A percentile compares a stretch with the other conserved stretches of the same genome.
Evolutionary conservation across 73 alveolate species (phyloP).

Genomic region (Paramecium tetraurelia): DNA sequence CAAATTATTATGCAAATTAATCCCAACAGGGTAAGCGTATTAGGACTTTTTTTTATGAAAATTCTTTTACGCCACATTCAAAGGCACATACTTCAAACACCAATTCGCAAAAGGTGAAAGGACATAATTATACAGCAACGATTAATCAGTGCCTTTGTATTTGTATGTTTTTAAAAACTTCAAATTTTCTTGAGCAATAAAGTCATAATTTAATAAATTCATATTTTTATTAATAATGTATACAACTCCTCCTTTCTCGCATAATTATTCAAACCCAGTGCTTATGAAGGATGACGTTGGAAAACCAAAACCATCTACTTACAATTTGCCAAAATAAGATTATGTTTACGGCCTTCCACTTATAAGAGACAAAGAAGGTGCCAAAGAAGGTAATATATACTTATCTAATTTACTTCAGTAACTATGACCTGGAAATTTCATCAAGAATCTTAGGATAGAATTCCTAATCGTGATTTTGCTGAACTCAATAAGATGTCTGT

Average conservation of each 20-base stretch:
- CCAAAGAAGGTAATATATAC: slow-evolving; percentile 63
- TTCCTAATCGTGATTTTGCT: slow-evolving; percentile 73
- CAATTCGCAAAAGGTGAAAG: slow-evolving; percentile 1
- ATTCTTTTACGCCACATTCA: slow-evolving; percentile 12
- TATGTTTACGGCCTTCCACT: slow-evolving; percentile 81
- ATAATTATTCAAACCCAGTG: slow-evolving; percentile 67
- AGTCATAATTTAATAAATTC: slow-evolving; percentile 14
- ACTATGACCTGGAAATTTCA: slow-evolving; percentile 79
- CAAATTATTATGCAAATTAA: neutral
- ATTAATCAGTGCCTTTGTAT: slow-evolving; percentile 24
- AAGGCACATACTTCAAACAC: slow-evolving; percentile 22
- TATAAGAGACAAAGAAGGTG: slow-evolving; percentile 82
- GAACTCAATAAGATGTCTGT: slow-evolving; percentile 73
- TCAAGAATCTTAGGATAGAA: slow-evolving; percentile 66
- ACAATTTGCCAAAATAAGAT: slow-evolving; percentile 77
- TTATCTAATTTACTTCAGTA: slow-evolving; percentile 29
- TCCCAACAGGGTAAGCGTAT: slow-evolving; percentile 27
- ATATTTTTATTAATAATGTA: slow-evolving; percentile 23
- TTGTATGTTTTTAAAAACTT: slow-evolving; percentile 6
- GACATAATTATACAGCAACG: neutral
- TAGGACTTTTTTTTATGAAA: neutral
- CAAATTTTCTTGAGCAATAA: slow-evolving; percentile 14
- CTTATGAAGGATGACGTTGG: slow-evolving; percentile 89
- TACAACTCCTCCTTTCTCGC: slow-evolving; percentile 26
- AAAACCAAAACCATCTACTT: slow-evolving; percentile 75